Evolutionary conservation across 192 early-diverging fungal species (phyloP), one percentile per base, ranked within the genome.

Genomic region (Podila horticola): DNA sequence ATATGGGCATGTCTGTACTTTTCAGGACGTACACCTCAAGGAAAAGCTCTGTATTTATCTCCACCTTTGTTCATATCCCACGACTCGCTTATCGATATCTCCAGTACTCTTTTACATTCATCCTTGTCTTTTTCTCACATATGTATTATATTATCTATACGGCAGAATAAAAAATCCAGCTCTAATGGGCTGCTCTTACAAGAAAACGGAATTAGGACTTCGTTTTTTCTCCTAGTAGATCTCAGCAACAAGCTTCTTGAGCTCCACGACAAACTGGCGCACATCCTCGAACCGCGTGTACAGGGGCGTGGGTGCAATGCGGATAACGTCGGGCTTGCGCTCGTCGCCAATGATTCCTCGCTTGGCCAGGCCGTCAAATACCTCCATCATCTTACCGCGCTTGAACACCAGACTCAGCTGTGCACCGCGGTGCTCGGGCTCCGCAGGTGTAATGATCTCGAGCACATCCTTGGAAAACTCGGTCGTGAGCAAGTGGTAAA

Each of bases 231-330:
- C 36, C 12, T 65, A 48, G 57, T 84, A 88, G 12, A 84, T 59
- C 30, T 75, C 60, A n/a, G 76, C 64, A 58, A 90, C 72, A 17
- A 86, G 63, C 30, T 79, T 26, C 70, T 87, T 87, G 67, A 98
- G 87, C 13, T 86, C 82, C 17, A 84, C 75, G 9, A 93, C 91
- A 76, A 90, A 93, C 50, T 70, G 51, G 67, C 86, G 90, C 13
- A 97, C 94, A 62, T 99, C 98, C 33, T 64, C 77, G 82, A 95
- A 98, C 3, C 88, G 90, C 81, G 96, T 95, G 82, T 98, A 99
- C 31, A 99, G 85, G 19, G 98, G 97, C 19, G 89, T 89, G 12
- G 98, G 98, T 6, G 95, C 92, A 33, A 99, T 84, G 49, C 98
- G 88, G 69, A 99, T 95, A 36, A 94, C 94, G 87, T 96, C 90